Evolutionary conservation across 352 stramenopile genomes (phyloP).

Genomic region (Ophiocytium majus): DNA sequence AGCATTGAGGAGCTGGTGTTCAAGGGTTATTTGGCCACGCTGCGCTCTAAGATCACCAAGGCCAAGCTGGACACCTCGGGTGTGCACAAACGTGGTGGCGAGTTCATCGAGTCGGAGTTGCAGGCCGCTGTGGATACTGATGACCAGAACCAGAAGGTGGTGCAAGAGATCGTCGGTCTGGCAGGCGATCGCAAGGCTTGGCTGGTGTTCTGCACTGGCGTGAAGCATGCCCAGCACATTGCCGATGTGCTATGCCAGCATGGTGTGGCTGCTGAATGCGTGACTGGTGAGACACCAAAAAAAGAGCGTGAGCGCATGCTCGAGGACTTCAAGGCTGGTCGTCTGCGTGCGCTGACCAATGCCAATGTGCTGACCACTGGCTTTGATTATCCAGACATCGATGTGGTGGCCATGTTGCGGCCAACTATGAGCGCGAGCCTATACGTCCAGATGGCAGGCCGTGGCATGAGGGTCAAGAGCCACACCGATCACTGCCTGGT

Average conservation of each 20-base stretch:
- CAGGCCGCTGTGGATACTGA: neutral
- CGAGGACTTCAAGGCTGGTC: conserved; percentile 1
- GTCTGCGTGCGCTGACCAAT: neutral
- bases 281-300: conserved; percentile 7
- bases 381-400: neutral
- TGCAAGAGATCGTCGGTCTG: neutral
- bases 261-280: neutral
- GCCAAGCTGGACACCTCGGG: neutral
- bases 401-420: neutral
- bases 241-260: neutral
- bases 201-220: neutral
- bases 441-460: conserved; percentile 8
- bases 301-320: neutral
- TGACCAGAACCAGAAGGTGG: neutral
- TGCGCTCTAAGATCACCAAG: neutral
- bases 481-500: neutral
- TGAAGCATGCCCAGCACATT: conserved; percentile 3
- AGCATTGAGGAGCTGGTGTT: neutral
- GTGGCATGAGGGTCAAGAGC: neutral
- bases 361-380: neutral
- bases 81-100: neutral
- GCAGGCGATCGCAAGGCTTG: neutral
- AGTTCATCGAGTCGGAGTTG: neutral
- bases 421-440: neutral
- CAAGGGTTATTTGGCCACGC: neutral